phyloP scores from a whole-genome alignment of 2,329 filamentous ascomycete genomes.

The Raffaelea arxii region DNA sequence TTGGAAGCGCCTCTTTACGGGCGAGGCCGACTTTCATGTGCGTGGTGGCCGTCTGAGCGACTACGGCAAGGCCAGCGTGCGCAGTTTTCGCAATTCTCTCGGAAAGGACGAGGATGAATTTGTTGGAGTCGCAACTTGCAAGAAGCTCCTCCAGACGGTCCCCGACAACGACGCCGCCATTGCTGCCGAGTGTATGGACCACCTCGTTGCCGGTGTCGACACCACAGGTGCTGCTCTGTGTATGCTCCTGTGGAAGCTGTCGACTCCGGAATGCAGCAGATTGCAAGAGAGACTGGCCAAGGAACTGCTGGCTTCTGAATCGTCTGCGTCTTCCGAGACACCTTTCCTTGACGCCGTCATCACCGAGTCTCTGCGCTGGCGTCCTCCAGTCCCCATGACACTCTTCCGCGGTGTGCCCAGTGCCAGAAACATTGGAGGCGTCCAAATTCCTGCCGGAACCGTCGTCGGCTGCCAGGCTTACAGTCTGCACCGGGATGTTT shows the following conservation, averaged over 20 bases:
- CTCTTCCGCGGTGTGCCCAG: constrained; percentile 25
- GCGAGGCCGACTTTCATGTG: neutral
- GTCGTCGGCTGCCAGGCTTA: neutral
- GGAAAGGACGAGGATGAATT: no score
- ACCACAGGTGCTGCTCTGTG: neutral
- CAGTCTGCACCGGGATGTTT: neutral
- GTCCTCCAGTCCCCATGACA: neutral
- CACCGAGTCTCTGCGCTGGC: neutral
- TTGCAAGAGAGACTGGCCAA: constrained; percentile 41
- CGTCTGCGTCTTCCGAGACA: constrained; percentile 31
- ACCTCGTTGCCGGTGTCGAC: constrained; percentile 50
- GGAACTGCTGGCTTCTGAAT: constrained; percentile 33
- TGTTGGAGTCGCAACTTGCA: no score
- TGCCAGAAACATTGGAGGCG: neutral
- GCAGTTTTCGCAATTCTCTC: neutral
- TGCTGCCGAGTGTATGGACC: constrained; percentile 61
- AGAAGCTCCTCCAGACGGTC: neutral
- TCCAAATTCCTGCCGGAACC: constrained; percentile 20
- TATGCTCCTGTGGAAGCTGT: constrained; percentile 37
- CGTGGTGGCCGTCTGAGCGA: neutral
- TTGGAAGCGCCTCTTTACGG: neutral
- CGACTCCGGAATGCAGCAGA: constrained; percentile 40
- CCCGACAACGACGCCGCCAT: constrained; percentile 24
- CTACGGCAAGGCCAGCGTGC: constrained; percentile 1
- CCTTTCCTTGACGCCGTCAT: constrained; percentile 46